These are phyloP conservation scores for Marchantia polymorpha DNA, from an alignment of 225 moss, liverwort and hornwort species.

Conservation along the genomic window DNA sequence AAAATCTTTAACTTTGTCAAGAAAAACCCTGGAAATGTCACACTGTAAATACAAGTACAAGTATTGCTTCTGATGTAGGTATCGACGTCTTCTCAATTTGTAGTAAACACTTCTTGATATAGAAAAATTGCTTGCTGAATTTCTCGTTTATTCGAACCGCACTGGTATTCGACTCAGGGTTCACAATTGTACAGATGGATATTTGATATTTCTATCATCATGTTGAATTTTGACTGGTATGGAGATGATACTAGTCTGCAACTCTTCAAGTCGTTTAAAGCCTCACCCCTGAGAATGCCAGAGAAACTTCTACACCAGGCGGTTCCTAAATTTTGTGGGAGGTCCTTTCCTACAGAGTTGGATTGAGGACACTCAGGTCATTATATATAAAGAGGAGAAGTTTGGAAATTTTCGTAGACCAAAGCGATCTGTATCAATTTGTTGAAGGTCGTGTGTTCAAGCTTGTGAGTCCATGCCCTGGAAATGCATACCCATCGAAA, in stretches of 20 bases:
- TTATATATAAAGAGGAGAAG: not conserved
- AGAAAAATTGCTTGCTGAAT: not conserved
- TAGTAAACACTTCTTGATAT: not conserved
- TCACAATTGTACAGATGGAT: not conserved
- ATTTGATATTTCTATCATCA: not conserved
- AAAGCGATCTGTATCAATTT: not conserved
- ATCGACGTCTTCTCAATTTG: too few relatives aligned
- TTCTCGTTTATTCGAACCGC: not conserved
- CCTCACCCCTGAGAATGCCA: too few relatives aligned
- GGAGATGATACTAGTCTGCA: not conserved
- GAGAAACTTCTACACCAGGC: not conserved
- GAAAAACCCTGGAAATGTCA: too few relatives aligned
- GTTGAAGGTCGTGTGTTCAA: not conserved
- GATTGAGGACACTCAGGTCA: not conserved
- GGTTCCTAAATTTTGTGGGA: not conserved
- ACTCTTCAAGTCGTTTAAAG: not conserved
- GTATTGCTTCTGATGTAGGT: too few relatives aligned
- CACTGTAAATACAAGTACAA: too few relatives aligned
- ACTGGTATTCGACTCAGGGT: not conserved
- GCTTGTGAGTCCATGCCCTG: conserved; percentile 52
- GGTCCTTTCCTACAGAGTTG: not conserved
- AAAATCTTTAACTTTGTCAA: too few relatives aligned
- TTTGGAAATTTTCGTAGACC: not conserved
- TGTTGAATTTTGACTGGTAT: not conserved
- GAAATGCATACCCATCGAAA: conserved; percentile 48